Evolutionary conservation across 768 basidiomycete species (phyloP), one percentile per base, ranked within the genome.

Genomic region (Candolleomyces aberdarensis): DNA sequence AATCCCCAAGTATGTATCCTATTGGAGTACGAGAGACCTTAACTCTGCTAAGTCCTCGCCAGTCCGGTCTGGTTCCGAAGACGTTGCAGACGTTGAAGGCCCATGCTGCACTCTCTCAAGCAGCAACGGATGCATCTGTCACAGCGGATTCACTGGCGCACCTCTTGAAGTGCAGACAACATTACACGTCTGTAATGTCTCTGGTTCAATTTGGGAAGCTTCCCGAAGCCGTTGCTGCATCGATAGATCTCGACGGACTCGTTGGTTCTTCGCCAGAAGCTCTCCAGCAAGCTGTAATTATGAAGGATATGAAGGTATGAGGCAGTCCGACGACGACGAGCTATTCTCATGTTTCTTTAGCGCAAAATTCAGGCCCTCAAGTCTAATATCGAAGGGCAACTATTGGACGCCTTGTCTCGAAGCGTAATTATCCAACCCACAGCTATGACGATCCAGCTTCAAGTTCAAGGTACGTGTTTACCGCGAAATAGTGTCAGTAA

Each of bases 51-150:
- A 39, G 6, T 46, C 7, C 39, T 47, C 53, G 64, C 50, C 70
- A 94, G 92, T 80, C 79, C 70, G 92, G 92, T 40, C 76, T 92
- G 36, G 73, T 91, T 29, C 83, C 90, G 14, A 79, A 74, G 9
- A 71, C 94, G 0, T 61, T 89, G n/a, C 68, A 69, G 51, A 74
- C 77, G 8, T 77, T 94, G 60, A 74, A 78, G n/a, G 71, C 73
- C 65, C 91, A 93, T 71, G 81, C 84, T 10, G 66, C 77, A 5
- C 75, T 93, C 13, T 83, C 85, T 1, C 90, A 92, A 72, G 78
- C 85, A 65, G 73, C 85, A 10, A 70, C 80, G 15, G 82, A 92
- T 69, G 80, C 86, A 14, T 71, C 80, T 41, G 77, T 82, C 13
- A 67, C 77, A 39, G 75, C 80, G 58, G 76, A 81, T 36, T 80